Base-by-base conservation (phyloP, 75 land plant species). In the Picea sitchensis region DNA sequence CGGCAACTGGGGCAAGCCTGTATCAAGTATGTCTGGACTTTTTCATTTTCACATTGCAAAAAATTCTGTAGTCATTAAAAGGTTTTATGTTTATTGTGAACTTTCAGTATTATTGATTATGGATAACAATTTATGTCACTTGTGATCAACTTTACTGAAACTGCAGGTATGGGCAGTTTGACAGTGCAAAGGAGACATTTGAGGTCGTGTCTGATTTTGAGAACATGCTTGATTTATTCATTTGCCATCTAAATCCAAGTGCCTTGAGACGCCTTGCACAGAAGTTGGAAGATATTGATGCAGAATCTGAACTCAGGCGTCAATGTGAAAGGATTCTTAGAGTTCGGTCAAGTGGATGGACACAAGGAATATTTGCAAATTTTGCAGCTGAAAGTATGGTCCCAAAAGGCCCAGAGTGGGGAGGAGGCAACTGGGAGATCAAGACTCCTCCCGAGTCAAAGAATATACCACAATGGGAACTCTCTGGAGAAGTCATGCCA, bases 401-500 rank as follows among this genome's bases (percentile, higher is more conserved):
- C 57, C 99, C 99, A 54, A 98, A 98, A 82, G 99, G 99, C 61
- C 87, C 96, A 59, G 99, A 98, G 88, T 98, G 99, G 99, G 99
- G 93, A 75, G 99, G 99, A 76, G 99, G 99, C n/a, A 98, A 98
- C 83, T 98, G 99, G 99, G 96, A 95, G 62, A 89, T 98, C 71
- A 98, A 95, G 77, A 95, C 99, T 21, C 88, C 90, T 21, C 80
- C 86, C 12, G 88, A 89, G 56, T 68, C 83, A 65, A 96, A 93
- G 82, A 79, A 38, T 76, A 81, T 88, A 67, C 96, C 92, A 60
- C 94, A 93, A 78, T 98, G 99, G 99, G 99, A 93, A 78, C 85
- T 98, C 21, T 92, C 98, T 68, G 92, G 86, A n/a, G 98, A 98
- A 79, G 99, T 98, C 65, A 93, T 91, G 84, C 98, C 99, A 14